Conservation (phyloP, 169 alveolate species). For the Plasmodium adleri region DNA sequence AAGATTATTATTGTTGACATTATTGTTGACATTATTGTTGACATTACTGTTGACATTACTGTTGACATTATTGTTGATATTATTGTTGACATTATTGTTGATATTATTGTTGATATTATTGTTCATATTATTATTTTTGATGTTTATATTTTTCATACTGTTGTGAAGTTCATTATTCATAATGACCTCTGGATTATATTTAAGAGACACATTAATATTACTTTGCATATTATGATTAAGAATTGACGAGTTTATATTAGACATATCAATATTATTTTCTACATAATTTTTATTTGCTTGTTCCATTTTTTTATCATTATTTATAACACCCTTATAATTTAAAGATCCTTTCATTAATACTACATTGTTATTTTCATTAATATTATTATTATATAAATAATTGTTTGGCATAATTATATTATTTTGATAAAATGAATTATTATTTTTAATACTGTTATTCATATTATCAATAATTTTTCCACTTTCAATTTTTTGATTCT, state of each 20-base stretch:
- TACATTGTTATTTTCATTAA: not conserved
- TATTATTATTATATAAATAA: not conserved
- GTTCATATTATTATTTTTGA: not conserved
- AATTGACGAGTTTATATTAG: too few relatives aligned
- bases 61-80: too few relatives aligned
- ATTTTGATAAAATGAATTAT: not conserved
- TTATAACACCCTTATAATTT: constrained; percentile 8
- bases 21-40: too few relatives aligned
- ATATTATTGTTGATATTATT: not conserved
- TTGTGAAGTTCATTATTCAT: not conserved
- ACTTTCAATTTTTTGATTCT: not conserved
- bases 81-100: too few relatives aligned
- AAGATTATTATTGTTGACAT: not conserved
- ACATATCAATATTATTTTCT: too few relatives aligned
- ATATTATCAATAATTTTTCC: not conserved
- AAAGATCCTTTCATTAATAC: not conserved
- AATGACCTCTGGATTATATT: not conserved
- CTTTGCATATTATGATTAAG: too few relatives aligned
- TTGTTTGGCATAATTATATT: not conserved
- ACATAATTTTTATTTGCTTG: not conserved
- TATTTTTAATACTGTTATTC: not conserved
- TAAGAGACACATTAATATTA: too few relatives aligned
- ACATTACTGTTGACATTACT: too few relatives aligned
- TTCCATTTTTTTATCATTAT: not conserved
- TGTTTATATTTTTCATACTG: not conserved